Percentiles rank a stretch among this genome's conserved stretches.
phyloP scores from a whole-genome alignment of 345 rosid species.

The Eutrema japonicum region DNA sequence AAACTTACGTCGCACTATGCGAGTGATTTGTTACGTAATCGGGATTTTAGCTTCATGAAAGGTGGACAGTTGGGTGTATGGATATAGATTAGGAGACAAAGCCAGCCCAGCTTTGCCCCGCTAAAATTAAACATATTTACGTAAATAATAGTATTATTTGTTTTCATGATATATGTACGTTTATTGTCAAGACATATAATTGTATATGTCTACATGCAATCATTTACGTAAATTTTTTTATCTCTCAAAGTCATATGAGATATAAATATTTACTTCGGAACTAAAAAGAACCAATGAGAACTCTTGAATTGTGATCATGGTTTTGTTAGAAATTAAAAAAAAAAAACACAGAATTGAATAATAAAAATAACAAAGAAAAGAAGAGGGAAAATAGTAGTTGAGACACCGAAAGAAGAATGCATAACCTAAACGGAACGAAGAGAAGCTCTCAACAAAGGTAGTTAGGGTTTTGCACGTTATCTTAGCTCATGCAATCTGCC shows the following conservation, averaged over 20 bases:
- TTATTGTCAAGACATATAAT: not conserved
- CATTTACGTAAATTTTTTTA: not conserved
- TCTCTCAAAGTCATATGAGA: not conserved
- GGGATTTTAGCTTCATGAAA: conserved; percentile 34
- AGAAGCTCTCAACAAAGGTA: conserved; percentile 50
- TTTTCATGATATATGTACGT: not conserved
- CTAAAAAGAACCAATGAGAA: not conserved
- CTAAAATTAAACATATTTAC: not conserved
- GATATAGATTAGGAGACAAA: conserved; percentile 33
- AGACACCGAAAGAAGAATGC: conserved; percentile 36
- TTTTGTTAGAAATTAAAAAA: not conserved
- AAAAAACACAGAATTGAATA: not conserved
- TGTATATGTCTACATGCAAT: not conserved
- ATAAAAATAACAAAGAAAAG: not conserved
- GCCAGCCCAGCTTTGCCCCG: not conserved
- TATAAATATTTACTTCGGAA: not conserved
- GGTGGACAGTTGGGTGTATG: conserved; percentile 34
- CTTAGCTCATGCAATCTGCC: conserved; percentile 84
- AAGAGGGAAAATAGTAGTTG: not conserved
- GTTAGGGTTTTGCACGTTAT: conserved; percentile 73
- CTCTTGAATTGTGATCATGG: not conserved
- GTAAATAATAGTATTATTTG: not conserved
- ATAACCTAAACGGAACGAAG: conserved; percentile 55
- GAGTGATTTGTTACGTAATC: conserved; percentile 38
- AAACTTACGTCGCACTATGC: conserved; percentile 27